Evolutionary conservation across 345 rosid species (phyloP), one percentile per base, ranked within the genome.

Genomic region (Cardamine resedifolia): DNA sequence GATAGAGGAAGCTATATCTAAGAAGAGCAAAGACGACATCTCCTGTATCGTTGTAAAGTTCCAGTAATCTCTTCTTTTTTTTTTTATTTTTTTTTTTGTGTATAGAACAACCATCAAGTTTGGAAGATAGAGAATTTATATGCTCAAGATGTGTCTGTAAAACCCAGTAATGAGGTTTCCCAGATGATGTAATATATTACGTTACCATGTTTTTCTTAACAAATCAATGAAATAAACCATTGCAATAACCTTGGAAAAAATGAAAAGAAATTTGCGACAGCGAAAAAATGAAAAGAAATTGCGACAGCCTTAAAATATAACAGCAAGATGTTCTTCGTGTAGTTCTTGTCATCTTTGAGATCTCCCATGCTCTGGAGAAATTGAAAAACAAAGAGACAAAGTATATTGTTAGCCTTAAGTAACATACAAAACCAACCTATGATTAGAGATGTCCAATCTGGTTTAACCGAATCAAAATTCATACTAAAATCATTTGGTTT

Each of bases 11-110:
- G 98, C 98, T 0, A 51, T 88, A 27, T 64, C 85, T 16, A 84
- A 62, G 81, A 88, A 82, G 71, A 90, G 97, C 74, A 90, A 85
- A 83, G 98, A 93, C 68, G 98, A 93, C 78, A 90, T 93, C 66
- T 93, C 97, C 8, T 93, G 97, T 84, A 78, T 93, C 56, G 92
- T 93, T 73, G 96, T 93, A 26, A 84, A 77, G 77, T 87, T 93
- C 57, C 92, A 80, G 31, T 85, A 76, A 75, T 50, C 55, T 38
- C 62, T 48, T 68, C 7, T 16, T 5, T 19, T 6, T 33, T 23
- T 73, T 2, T 5, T 19, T 6, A 24, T 23, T 73, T 2, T 23
- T 23, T 10, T 10, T 43, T 5, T 18, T 27, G 18, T 74, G n/a
- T 65, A 34, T 72, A 55, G 43, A 60, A 19, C n/a, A 28, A 26